Percentiles rank a stretch among this genome's conserved stretches.
phyloP scores from a whole-genome alignment of 2,329 filamentous ascomycete species.

The Pseudocercospora fuligena region DNA sequence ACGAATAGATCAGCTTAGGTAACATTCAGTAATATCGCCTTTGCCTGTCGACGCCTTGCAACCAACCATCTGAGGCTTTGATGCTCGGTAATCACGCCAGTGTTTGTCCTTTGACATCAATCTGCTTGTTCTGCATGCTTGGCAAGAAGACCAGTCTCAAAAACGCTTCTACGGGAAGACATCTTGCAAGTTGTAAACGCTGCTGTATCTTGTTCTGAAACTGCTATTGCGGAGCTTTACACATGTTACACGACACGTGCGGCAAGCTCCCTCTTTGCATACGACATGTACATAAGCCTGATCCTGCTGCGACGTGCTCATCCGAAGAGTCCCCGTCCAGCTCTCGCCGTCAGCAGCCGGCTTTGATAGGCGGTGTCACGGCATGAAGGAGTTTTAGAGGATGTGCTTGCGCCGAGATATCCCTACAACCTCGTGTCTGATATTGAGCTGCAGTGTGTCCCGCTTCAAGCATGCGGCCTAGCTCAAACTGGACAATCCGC shows the following conservation, averaged over 20 bases:
- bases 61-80: background rate
- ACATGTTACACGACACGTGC: conserved; percentile 5
- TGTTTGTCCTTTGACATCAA: background rate
- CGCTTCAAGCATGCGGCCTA: conserved; percentile 22
- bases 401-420: conserved; percentile 24
- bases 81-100: background rate
- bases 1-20: conserved; percentile 20
- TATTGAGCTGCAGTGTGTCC: conserved; percentile 28
- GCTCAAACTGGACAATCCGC: conserved; percentile 20
- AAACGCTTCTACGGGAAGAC: background rate
- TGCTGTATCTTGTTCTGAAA: conserved; percentile 12
- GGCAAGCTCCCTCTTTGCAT: background rate
- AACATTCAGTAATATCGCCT: conserved; percentile 15
- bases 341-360: conserved; percentile 19
- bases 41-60: background rate
- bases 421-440: conserved; percentile 33
- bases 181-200: background rate
- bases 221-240: conserved; percentile 13
- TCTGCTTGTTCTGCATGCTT: conserved; percentile 9
- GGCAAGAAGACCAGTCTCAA: conserved; percentile 8
- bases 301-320: conserved; percentile 1
- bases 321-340: conserved; percentile 17
- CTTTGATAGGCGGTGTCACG: conserved; percentile 22
- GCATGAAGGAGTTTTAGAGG: conserved; percentile 13
- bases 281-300: background rate